Conservation (phyloP, 345 rosid genomes). For the Populus pruinosa region DNA sequence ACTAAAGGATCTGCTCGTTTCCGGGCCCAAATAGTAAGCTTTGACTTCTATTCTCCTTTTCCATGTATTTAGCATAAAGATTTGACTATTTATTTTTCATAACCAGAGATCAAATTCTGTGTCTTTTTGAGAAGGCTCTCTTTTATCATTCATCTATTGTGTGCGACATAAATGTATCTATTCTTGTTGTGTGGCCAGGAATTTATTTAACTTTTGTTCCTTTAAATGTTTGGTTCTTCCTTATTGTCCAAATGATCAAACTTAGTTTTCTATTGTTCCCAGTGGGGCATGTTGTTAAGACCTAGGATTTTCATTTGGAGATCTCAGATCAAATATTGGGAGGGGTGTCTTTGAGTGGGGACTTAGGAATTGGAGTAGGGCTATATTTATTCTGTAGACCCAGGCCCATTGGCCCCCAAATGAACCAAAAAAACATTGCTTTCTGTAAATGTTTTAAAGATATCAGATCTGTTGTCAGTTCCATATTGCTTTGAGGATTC, state of each 20-base stretch:
- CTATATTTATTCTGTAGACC: neutral
- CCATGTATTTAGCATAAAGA: neutral
- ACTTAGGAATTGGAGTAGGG: neutral
- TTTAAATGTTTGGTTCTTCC: neutral
- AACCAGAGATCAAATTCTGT: neutral
- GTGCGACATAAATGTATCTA: neutral
- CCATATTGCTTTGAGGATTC: constrained; percentile 5
- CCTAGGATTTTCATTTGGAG: neutral
- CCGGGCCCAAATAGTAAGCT: constrained; percentile 81
- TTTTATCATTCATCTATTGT: neutral
- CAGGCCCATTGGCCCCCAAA: neutral
- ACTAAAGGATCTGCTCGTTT: constrained; percentile 55
- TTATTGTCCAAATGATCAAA: neutral
- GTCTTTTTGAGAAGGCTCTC: neutral
- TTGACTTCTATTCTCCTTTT: constrained; percentile 8
- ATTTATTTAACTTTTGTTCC: neutral
- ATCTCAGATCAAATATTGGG: neutral
- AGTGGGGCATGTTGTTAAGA: neutral
- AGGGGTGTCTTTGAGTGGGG: neutral
- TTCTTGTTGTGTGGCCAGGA: neutral
- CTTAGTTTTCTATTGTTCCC: neutral
- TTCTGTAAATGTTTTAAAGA: neutral
- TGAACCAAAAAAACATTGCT: neutral
- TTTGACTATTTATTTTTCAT: neutral
- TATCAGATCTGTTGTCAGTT: constrained; percentile 10